These are phyloP conservation scores for Wickerhamiella parazyma DNA, from an alignment of 805 yeast species.

Conservation along the genomic window DNA sequence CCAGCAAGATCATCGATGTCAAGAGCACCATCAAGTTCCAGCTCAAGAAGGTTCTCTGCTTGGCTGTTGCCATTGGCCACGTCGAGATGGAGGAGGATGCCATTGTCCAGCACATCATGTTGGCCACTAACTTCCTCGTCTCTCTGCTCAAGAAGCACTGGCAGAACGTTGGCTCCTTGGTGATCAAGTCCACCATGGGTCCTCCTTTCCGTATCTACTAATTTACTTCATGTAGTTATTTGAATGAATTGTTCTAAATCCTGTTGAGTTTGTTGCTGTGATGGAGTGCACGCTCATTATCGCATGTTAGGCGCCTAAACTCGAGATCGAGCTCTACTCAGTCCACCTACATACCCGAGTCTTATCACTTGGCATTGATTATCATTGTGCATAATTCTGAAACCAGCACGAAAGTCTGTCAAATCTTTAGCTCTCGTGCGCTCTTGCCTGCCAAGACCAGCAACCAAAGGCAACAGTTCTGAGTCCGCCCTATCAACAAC, in stretches of 20 bases:
- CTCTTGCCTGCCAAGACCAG: too few species aligned
- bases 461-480: too few species aligned
- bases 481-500: too few species aligned
- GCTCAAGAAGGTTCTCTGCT: slow-evolving; percentile 98
- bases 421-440: too few species aligned
- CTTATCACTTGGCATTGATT: background rate
- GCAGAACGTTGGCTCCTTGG: slow-evolving; percentile 99
- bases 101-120: slow-evolving; percentile 93
- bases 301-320: too few species aligned
- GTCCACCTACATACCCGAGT: background rate
- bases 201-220: slow-evolving; percentile 99
- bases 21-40: slow-evolving; percentile 99
- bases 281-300: too few species aligned
- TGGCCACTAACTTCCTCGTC: slow-evolving; percentile 98
- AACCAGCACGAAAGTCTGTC: background rate
- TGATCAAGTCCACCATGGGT: slow-evolving; percentile 99
- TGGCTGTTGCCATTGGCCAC: slow-evolving; percentile 99
- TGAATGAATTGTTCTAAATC: background rate
- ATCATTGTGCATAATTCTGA: background rate
- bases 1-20: slow-evolving; percentile 90
- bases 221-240: slow-evolving; percentile 15
- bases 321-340: background rate
- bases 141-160: slow-evolving; percentile 99
- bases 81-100: slow-evolving; percentile 98
- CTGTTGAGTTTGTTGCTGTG: too few species aligned